These are phyloP conservation scores for Oidiodendron maius DNA, from an alignment of 495 filamentous ascomycete genomes.

Conservation along the genomic window DNA sequence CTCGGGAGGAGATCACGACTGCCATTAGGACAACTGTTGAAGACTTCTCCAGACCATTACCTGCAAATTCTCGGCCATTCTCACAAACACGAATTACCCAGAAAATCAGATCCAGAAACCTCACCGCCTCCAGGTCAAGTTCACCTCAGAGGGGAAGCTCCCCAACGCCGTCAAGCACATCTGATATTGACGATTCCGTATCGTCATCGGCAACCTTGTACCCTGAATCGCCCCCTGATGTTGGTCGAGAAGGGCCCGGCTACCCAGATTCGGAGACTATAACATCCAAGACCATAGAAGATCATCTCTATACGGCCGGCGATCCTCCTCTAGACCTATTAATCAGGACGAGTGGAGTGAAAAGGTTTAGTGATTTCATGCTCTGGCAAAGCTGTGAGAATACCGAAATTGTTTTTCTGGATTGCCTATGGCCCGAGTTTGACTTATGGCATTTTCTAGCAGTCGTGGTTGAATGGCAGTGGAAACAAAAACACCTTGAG, in stretches of 20 bases:
- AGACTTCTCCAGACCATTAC: slow-evolving; percentile 67
- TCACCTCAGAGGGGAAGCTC: slow-evolving; percentile 13
- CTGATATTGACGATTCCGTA: slow-evolving; percentile 21
- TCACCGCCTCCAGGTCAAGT: slow-evolving; percentile 23
- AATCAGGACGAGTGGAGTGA: slow-evolving; percentile 85
- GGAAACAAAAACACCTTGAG: slow-evolving; percentile 40
- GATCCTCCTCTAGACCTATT: slow-evolving; percentile 86
- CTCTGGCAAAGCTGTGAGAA: slow-evolving; percentile 94
- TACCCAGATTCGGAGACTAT: slow-evolving; percentile 76
- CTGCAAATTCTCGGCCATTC: slow-evolving; percentile 60
- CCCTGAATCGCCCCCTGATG: slow-evolving; percentile 21
- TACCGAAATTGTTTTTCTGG: slow-evolving; percentile 85
- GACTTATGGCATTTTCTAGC: slow-evolving; percentile 92
- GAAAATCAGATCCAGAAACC: slow-evolving; percentile 62
- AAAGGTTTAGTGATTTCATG: slow-evolving; percentile 93
- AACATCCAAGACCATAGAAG: slow-evolving; percentile 67
- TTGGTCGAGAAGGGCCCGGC: slow-evolving; percentile 14
- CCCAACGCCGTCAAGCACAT: slow-evolving; percentile 19
- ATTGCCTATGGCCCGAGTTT: slow-evolving; percentile 95
- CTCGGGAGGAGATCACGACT: slow-evolving; percentile 90
- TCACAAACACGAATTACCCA: slow-evolving; percentile 80
- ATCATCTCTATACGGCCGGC: slow-evolving; percentile 77
- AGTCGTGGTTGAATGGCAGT: slow-evolving; percentile 88
- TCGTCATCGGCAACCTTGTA: slow-evolving; percentile 23
- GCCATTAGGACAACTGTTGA: slow-evolving; percentile 81